These are phyloP conservation scores for Penicillium psychrofluorescens DNA, from an alignment of 495 filamentous ascomycete genomes.

Conservation along the genomic window DNA sequence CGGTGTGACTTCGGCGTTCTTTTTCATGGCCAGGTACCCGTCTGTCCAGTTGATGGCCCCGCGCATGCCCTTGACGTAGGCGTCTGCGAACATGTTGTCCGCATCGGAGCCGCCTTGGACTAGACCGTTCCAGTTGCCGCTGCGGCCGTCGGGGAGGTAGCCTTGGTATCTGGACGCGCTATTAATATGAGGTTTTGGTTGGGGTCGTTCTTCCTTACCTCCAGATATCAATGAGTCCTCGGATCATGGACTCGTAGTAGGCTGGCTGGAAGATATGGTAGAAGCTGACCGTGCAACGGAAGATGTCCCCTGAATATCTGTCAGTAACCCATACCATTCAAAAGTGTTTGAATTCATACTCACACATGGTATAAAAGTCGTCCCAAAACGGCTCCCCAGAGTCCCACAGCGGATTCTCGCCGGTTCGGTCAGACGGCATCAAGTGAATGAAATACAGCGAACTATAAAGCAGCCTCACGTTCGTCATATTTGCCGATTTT, in stretches of 20 bases:
- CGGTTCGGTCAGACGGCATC: conserved; percentile 65
- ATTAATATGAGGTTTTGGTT: background rate
- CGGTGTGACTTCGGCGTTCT: conserved; percentile 66
- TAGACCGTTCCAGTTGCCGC: conserved; percentile 57
- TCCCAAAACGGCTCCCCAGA: conserved; percentile 66
- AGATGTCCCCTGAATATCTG: conserved; percentile 25
- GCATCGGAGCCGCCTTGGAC: conserved; percentile 71
- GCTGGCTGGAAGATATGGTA: conserved; percentile 61
- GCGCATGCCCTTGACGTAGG: conserved; percentile 40
- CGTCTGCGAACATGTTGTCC: conserved; percentile 31
- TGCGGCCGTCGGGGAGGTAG: conserved; percentile 51
- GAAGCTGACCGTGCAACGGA: conserved; percentile 39
- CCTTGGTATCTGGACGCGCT: conserved; percentile 35
- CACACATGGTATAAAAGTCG: conserved; percentile 39
- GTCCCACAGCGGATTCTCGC: conserved; percentile 65
- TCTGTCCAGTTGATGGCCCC: conserved; percentile 45
- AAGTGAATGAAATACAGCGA: conserved; percentile 63
- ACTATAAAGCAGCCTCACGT: conserved; percentile 60
- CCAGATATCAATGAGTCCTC: conserved; percentile 42
- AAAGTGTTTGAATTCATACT: conserved; percentile 1
- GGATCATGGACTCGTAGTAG: conserved; percentile 56
- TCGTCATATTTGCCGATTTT: conserved; percentile 45
- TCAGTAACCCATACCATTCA: conserved; percentile 5
- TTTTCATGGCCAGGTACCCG: conserved; percentile 51
- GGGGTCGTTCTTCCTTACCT: conserved; percentile 14